phyloP scores from a whole-genome alignment of 495 filamentous ascomycete genomes.

The Aspergillus baeticus region DNA sequence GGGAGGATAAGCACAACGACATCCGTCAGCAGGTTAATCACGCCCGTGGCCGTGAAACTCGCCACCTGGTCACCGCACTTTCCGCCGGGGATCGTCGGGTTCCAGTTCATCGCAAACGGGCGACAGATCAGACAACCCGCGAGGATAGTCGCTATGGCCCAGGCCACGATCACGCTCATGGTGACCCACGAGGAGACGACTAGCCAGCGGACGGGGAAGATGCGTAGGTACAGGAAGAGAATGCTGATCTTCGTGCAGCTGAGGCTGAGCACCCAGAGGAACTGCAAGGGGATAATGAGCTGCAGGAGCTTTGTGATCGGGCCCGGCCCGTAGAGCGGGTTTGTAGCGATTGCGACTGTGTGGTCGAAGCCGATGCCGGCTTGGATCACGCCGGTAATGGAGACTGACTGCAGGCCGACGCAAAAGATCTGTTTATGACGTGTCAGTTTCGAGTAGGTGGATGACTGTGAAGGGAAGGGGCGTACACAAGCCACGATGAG shows the following conservation, averaged over 20 bases:
- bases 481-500: constrained; percentile 18
- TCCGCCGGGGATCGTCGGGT: constrained; percentile 40
- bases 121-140: constrained; percentile 43
- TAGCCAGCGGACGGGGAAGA: constrained; percentile 27
- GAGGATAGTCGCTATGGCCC: constrained; percentile 25
- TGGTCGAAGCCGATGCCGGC: constrained; percentile 19
- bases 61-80: constrained; percentile 44
- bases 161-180: constrained; percentile 24
- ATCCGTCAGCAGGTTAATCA: constrained; percentile 44
- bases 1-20: constrained; percentile 40
- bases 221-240: constrained; percentile 31
- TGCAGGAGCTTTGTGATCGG: constrained; percentile 18
- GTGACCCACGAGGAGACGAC: constrained; percentile 14
- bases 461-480: not conserved
- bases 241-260: constrained; percentile 34
- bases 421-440: constrained; percentile 10
- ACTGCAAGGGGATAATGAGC: constrained; percentile 19
- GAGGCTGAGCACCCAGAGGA: constrained; percentile 21
- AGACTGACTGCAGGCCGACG: constrained; percentile 15
- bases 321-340: constrained; percentile 1
- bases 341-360: not conserved
- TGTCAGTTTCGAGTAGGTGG: not conserved
- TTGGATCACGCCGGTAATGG: constrained; percentile 16
- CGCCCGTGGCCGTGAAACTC: constrained; percentile 27
- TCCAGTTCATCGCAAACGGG: constrained; percentile 46